A percentile compares a stretch with the other conserved stretches of the same genome.
Conservation (phyloP, 139 green algal genomes). For the Micromonas commoda region DNA sequence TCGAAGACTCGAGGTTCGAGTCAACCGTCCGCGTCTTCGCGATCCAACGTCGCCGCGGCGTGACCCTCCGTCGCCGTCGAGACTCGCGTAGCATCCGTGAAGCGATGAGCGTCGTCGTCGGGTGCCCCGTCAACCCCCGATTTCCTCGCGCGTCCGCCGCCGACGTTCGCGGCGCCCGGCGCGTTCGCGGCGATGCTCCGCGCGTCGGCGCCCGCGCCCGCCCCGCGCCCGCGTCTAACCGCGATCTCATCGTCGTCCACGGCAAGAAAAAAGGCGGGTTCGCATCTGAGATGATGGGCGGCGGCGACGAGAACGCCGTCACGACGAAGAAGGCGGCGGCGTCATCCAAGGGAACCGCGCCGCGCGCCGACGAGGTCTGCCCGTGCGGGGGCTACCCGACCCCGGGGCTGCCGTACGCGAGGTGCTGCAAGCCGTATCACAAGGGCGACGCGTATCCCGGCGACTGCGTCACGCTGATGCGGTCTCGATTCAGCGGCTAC, state of each 20-base stretch:
- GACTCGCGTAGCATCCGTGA: too few species aligned
- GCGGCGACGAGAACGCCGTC: background rate
- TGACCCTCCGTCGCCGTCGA: too few species aligned
- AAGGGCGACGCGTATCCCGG: background rate
- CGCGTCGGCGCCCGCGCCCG: too few species aligned
- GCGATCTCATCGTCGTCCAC: background rate
- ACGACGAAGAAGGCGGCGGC: background rate
- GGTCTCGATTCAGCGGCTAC: slow-evolving; percentile 11
- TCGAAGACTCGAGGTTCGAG: too few species aligned
- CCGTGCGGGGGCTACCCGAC: slow-evolving; percentile 1
- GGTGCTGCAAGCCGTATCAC: slow-evolving; percentile 8
- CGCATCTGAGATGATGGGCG: background rate
- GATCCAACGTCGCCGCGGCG: too few species aligned
- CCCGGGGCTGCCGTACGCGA: background rate
- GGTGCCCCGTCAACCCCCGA: too few species aligned
- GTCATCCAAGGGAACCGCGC: background rate
- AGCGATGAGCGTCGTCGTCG: too few species aligned
- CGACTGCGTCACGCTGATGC: slow-evolving; percentile 19
- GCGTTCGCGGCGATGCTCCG: too few species aligned
- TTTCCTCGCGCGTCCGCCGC: too few species aligned
- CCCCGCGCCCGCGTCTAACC: too few species aligned
- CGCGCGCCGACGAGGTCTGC: background rate
- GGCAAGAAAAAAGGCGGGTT: slow-evolving; percentile 3
- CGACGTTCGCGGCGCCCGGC: too few species aligned
- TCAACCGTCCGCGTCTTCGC: too few species aligned